These are phyloP conservation scores for Pyricularia grisea DNA, from an alignment of 2,329 filamentous ascomycete species.

Conservation along the genomic window DNA sequence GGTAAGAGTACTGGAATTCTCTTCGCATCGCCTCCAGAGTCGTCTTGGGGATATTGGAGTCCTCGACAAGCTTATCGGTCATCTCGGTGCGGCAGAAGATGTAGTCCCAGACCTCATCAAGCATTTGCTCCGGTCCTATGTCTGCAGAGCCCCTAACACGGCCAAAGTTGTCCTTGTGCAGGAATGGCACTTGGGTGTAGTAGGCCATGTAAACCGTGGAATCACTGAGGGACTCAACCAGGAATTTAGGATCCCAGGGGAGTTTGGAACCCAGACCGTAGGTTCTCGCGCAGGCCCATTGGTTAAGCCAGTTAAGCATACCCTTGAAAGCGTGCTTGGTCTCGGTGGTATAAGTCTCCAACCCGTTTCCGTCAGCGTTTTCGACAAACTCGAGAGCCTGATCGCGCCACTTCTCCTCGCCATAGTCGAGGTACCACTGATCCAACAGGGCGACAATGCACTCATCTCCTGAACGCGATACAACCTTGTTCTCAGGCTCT, in stretches of 20 bases:
- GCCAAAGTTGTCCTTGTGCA: constrained; percentile 82
- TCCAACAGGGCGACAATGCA: constrained; percentile 90
- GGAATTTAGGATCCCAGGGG: constrained; percentile 83
- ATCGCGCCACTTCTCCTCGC: constrained; percentile 78
- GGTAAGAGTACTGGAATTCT: constrained; percentile 97
- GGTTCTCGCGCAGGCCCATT: constrained; percentile 89
- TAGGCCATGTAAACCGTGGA: constrained; percentile 88
- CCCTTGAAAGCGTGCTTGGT: constrained; percentile 74
- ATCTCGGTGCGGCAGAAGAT: constrained; percentile 72
- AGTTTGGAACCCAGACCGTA: constrained; percentile 91
- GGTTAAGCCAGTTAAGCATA: constrained; percentile 84
- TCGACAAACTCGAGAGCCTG: constrained; percentile 64
- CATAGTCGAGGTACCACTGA: constrained; percentile 98
- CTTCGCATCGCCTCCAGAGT: constrained; percentile 72
- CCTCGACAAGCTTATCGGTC: constrained; percentile 50
- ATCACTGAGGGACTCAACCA: constrained; percentile 62
- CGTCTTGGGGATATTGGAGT: constrained; percentile 63
- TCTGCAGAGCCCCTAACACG: constrained; percentile 57
- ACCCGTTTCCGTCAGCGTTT: constrained; percentile 52
- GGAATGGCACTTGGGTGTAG: constrained; percentile 54
- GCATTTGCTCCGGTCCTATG: constrained; percentile 78
- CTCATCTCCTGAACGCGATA: constrained; percentile 82
- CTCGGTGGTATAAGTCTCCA: constrained; percentile 74
- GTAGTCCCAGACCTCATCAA: constrained; percentile 93
- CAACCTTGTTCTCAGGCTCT: constrained; percentile 83